These are phyloP conservation scores for Triticum timopheevii DNA, from an alignment of 176 grass and related monocot genomes.

Conservation along the genomic window DNA sequence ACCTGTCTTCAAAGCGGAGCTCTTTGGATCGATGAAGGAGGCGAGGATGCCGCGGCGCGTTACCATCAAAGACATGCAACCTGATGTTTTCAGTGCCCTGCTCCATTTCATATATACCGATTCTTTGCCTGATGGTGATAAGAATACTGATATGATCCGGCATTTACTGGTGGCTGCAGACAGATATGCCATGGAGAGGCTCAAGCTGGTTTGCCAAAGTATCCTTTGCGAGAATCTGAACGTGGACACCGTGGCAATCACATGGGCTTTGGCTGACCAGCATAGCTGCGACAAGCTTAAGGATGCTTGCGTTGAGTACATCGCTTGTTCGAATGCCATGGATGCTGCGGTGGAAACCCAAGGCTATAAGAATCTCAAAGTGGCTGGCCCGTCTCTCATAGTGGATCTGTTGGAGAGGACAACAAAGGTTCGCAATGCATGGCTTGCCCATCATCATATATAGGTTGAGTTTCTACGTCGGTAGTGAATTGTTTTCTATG, in stretches of 20 bases:
- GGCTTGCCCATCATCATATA: no score
- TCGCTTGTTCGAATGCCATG: neutral
- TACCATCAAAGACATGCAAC: neutral
- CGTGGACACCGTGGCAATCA: neutral
- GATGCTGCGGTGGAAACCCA: neutral
- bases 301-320: neutral
- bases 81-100: neutral
- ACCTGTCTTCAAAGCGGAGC: neutral
- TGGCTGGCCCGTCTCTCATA: neutral
- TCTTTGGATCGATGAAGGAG: neutral
- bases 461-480: neutral
- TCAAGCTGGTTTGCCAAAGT: neutral
- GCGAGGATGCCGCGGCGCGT: neutral
- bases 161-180: neutral
- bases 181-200: neutral
- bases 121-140: neutral
- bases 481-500: neutral
- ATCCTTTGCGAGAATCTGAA: neutral
- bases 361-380: neutral
- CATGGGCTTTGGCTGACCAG: neutral
- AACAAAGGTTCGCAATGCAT: neutral
- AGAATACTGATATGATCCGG: neutral
- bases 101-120: neutral
- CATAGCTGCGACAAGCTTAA: neutral
- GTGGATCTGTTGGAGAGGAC: neutral